Base-by-base conservation (phyloP, 2,329 filamentous ascomycete genomes). In the Penicillium olsonii region DNA sequence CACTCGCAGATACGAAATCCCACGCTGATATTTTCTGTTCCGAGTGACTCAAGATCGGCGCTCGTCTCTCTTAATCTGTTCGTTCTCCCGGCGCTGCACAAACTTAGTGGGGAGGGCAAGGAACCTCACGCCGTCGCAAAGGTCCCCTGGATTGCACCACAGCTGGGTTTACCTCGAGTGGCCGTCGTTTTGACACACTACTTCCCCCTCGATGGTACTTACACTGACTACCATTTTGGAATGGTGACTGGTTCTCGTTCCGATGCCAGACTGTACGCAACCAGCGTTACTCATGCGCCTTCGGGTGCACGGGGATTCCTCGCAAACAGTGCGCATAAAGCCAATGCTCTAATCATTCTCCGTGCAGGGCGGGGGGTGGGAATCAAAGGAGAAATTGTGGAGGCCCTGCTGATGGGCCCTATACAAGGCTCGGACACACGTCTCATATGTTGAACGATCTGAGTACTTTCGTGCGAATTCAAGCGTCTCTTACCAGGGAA, bases 31-130 rank as follows among this genome's bases (percentile, higher is more conserved):
- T 97, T 97, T 72, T 88, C 89, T 0, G 78, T 97, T 0, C 92
- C 92, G 0, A 92, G 92, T 0, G 97, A 97, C 67, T 92, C 94
- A 0, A 92, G 92, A 1, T 92, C 88, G 2, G 92, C 92, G 0
- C 79, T 96, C 2, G 92, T 96, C 7, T 95, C 92, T 0, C 90
- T 95, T 63, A 88, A 96, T 64, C 81, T 99, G 2, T 97, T 99
- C 69, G 90, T 96, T 10, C 77, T 97, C 9, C 92, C 92, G 0
- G 84, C 88, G 1, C 74, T 97, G 47, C 90, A 95, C 62, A 84
- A 87, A 56, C 78, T 87, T 58, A 80, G 84, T 11, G 92, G 92
- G 0, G 75, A 90, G n/a, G 59, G 59, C 24, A 50, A 60, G 37
- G 51, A 39, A 2, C 24, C 17, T 11, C 27, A 38, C 17, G 29